Conservation (phyloP, 78 protist genomes). For the Creolimax fragrantissima region DNA sequence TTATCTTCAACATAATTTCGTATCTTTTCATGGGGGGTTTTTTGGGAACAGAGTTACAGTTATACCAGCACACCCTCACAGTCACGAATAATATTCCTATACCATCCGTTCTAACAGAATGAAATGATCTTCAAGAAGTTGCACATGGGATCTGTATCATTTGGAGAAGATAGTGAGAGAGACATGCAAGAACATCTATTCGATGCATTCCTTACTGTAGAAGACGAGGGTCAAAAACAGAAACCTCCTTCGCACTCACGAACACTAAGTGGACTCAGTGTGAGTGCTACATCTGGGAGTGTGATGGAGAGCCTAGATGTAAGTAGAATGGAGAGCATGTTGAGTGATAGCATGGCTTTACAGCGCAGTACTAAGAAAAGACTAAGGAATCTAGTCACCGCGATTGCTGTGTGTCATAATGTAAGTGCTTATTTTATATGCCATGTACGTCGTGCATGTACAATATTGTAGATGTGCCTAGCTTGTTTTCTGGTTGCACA, state of each 20-base stretch:
- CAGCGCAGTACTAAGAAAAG: slow-evolving; percentile 4
- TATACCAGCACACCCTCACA: too few relatives aligned
- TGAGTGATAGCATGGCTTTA: background rate
- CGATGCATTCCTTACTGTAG: background rate
- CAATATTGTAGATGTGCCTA: too few relatives aligned
- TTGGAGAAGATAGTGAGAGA: slow-evolving; percentile 45
- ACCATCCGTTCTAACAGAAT: too few relatives aligned
- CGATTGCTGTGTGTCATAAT: slow-evolving; percentile 91
- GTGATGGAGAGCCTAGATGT: background rate
- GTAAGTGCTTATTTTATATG: too few relatives aligned
- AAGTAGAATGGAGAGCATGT: background rate
- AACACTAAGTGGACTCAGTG: background rate
- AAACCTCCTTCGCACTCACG: background rate
- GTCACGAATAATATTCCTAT: too few relatives aligned
- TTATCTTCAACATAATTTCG: too few relatives aligned
- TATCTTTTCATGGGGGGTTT: too few relatives aligned
- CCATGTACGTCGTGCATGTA: too few relatives aligned
- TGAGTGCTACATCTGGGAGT: background rate
- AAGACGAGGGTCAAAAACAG: background rate
- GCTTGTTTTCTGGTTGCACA: too few relatives aligned
- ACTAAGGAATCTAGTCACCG: slow-evolving; percentile 8
- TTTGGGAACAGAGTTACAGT: too few relatives aligned
- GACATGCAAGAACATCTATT: slow-evolving; percentile 17
- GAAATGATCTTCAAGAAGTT: slow-evolving; percentile 40
- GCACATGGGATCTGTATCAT: slow-evolving; percentile 60